phyloP scores from a whole-genome alignment of 345 rosid genomes.

The Eucalyptus curtisii region DNA sequence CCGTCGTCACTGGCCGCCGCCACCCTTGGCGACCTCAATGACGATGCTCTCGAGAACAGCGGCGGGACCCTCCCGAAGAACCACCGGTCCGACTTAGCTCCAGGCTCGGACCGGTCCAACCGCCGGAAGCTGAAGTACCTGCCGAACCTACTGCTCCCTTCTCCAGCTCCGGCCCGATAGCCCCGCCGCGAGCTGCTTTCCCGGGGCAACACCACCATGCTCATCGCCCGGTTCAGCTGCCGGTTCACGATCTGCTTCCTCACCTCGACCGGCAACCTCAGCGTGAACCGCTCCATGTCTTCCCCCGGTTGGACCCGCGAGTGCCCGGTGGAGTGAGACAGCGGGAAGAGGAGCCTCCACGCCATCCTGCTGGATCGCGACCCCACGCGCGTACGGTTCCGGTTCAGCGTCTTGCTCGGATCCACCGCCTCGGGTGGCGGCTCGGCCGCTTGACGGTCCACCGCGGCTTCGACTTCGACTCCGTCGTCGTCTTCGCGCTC shows the following conservation, averaged over 20 bases:
- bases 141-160: conserved; percentile 26
- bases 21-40: conserved; percentile 29
- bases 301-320: conserved; percentile 82
- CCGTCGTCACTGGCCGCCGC: conserved; percentile 10
- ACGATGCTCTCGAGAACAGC: conserved; percentile 36
- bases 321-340: conserved; percentile 94
- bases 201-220: conserved; percentile 40
- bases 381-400: conserved; percentile 45
- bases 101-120: conserved; percentile 8
- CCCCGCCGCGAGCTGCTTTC: conserved; percentile 43
- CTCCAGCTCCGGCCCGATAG: conserved; percentile 8
- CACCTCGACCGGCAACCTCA: conserved; percentile 58
- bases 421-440: conserved; percentile 5
- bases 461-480: background rate
- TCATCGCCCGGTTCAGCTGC: conserved; percentile 51
- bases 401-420: conserved; percentile 2
- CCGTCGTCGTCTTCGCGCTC: background rate
- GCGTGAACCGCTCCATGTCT: conserved; percentile 70
- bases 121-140: conserved; percentile 1
- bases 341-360: conserved; percentile 17
- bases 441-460: background rate
- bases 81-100: conserved; percentile 45
- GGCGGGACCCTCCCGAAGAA: conserved; percentile 24
- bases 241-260: conserved; percentile 56
- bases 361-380: conserved; percentile 23